These are phyloP conservation scores for Phaeosphaeriaceae sp. DNA, from an alignment of 2,329 filamentous ascomycete species.

Conservation along the genomic window DNA sequence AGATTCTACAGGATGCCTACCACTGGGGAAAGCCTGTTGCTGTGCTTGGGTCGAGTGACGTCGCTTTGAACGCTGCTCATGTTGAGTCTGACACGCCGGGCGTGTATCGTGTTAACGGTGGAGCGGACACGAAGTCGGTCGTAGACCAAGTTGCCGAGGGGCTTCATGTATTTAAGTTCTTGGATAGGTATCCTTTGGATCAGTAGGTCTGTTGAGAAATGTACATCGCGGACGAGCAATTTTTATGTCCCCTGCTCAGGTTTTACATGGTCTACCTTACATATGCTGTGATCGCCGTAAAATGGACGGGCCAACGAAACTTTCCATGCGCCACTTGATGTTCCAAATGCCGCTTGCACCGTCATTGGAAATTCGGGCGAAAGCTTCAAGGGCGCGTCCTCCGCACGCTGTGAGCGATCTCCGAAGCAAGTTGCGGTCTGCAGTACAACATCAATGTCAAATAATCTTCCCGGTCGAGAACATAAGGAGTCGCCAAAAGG, in stretches of 20 bases:
- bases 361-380: background rate
- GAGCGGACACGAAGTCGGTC: constrained; percentile 20
- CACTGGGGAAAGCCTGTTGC: constrained; percentile 75
- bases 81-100: constrained; percentile 53
- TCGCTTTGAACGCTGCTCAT: constrained; percentile 52
- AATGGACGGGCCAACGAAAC: background rate
- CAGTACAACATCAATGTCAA: background rate
- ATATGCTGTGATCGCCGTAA: background rate
- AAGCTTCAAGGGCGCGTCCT: background rate
- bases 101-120: constrained; percentile 30
- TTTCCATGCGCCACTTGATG: background rate
- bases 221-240: background rate
- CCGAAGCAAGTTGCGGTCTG: background rate
- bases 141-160: constrained; percentile 54
- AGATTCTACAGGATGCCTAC: constrained; percentile 70
- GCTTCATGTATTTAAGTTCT: constrained; percentile 69
- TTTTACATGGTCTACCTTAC: background rate
- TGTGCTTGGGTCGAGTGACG: constrained; percentile 59
- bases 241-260: background rate
- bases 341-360: background rate
- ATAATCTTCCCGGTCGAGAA: background rate
- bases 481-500: background rate
- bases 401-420: background rate
- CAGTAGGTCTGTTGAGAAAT: constrained; percentile 8
- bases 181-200: constrained; percentile 69